Conservation (phyloP, 2,329 filamentous ascomycete species). For the Alternaria triticimaculans region DNA sequence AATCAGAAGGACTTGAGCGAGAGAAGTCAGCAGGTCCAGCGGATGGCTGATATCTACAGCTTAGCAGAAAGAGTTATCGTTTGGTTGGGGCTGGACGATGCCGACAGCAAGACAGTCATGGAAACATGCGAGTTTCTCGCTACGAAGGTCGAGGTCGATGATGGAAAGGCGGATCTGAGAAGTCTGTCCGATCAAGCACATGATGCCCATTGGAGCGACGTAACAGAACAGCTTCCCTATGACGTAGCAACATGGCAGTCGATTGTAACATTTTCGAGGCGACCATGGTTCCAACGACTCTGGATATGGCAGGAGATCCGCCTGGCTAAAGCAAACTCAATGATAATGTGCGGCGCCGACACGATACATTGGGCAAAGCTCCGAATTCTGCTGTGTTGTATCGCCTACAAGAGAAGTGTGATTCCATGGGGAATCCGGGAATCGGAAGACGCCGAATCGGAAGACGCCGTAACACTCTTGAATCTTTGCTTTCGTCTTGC, state of each 20-base stretch:
- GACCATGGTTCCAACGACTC: not conserved
- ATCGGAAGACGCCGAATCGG: not conserved
- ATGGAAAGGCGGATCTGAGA: not conserved
- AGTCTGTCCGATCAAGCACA: not conserved
- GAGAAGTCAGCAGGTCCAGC: not conserved
- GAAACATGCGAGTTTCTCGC: not conserved
- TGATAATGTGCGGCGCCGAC: not conserved
- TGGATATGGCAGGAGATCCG: conserved; percentile 1
- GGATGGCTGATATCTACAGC: not conserved
- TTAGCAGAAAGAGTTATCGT: conserved; percentile 1
- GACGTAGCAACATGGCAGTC: not conserved
- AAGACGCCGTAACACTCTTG: not conserved
- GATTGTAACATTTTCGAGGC: not conserved
- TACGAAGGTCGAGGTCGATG: not conserved
- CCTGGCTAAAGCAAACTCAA: not conserved
- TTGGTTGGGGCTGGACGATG: not conserved
- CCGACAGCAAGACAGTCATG: not conserved
- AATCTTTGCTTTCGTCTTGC: not conserved
- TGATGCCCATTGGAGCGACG: not conserved
- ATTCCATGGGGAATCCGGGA: not conserved
- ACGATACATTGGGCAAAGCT: not conserved
- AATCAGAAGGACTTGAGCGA: not conserved
- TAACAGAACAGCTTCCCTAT: not conserved
- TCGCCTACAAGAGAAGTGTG: not conserved
- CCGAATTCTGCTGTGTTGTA: not conserved